These are phyloP conservation scores for Collybiopsis luxurians DNA, from an alignment of 768 basidiomycete genomes.

Conservation along the genomic window DNA sequence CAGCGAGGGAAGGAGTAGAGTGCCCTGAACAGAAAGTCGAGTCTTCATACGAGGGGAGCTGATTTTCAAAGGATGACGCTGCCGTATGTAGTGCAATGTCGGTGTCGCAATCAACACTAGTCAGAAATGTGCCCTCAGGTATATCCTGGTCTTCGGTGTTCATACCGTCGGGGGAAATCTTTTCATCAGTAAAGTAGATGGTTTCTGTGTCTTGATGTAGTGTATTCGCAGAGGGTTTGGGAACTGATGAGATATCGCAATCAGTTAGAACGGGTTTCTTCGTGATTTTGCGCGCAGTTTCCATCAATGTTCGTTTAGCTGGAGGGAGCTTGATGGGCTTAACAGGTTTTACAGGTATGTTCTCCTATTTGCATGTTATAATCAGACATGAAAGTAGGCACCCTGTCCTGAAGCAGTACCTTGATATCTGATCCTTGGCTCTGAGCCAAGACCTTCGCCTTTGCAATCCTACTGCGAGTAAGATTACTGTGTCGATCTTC, in stretches of 20 bases:
- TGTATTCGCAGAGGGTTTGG: background rate
- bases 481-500: conserved; percentile 10
- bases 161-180: too few species aligned
- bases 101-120: background rate
- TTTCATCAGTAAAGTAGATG: too few species aligned
- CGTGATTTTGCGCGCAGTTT: background rate
- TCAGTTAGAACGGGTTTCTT: background rate
- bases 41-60: background rate
- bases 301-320: background rate
- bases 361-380: background rate
- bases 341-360: background rate
- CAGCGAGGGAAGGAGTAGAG: background rate
- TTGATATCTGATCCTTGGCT: background rate
- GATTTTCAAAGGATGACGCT: background rate
- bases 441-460: conserved; percentile 1
- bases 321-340: background rate
- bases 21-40: background rate
- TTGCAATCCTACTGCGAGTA: conserved; percentile 5
- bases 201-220: background rate
- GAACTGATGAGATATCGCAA: background rate
- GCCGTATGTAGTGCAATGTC: background rate
- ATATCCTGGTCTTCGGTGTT: too few species aligned
- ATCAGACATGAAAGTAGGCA: background rate
- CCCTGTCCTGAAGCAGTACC: background rate
- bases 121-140: background rate